A percentile compares a stretch with the other conserved stretches of the same genome.
Evolutionary conservation across 306 rosid species (phyloP).

Genomic region (Heteromeles arbutifolia): DNA sequence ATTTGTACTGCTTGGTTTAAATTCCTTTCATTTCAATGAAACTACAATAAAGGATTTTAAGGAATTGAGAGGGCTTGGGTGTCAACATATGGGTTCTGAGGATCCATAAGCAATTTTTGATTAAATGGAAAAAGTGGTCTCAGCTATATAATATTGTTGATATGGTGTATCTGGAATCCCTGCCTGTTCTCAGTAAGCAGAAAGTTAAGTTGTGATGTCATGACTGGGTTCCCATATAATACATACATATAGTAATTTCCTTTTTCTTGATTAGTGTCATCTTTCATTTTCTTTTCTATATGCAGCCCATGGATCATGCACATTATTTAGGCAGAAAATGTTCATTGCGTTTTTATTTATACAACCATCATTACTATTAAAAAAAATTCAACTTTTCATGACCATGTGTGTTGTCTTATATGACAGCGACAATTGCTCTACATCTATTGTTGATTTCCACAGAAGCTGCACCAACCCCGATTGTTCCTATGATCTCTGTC

Average conservation of each 20-base stretch:
- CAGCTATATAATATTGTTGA: neutral
- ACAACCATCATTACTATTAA: neutral
- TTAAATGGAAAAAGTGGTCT: neutral
- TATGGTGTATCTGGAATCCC: neutral
- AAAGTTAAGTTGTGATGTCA: neutral
- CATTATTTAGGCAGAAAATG: neutral
- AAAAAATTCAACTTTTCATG: neutral
- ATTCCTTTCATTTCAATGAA: neutral
- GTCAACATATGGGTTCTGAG: neutral
- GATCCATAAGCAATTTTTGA: neutral
- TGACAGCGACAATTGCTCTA: slow-evolving; percentile 36
- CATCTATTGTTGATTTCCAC: slow-evolving; percentile 45
- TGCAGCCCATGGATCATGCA: neutral
- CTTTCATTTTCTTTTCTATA: neutral
- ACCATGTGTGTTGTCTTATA: neutral
- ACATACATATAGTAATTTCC: neutral
- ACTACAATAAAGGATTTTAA: neutral
- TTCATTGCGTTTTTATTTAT: neutral
- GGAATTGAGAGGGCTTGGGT: neutral
- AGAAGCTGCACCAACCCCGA: slow-evolving; percentile 44
- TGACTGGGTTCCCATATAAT: no score
- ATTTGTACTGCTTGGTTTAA: neutral
- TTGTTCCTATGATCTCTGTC: slow-evolving; percentile 57
- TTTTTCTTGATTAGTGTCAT: neutral
- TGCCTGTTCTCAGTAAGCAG: neutral